phyloP scores from a whole-genome alignment of 371 early-diverging fungal species.

The Actinomucor elegans region DNA sequence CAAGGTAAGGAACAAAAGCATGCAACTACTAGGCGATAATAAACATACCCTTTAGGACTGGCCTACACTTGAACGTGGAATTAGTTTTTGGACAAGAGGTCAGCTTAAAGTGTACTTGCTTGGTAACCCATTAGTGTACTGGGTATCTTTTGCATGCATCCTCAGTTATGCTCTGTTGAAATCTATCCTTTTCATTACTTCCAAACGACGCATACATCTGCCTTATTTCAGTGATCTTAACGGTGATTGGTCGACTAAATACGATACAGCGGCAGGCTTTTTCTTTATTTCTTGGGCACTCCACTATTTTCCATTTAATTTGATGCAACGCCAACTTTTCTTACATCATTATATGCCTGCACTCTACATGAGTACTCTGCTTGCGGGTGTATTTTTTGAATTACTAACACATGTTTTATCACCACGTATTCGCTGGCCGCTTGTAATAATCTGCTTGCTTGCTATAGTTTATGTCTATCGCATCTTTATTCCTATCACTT shows the following conservation, averaged over 20 bases:
- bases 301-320: slow-evolving; percentile 96
- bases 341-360: slow-evolving; percentile 98
- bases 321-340: slow-evolving; percentile 94
- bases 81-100: slow-evolving; percentile 86
- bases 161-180: slow-evolving; percentile 62
- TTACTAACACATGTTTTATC: slow-evolving; percentile 58
- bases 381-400: slow-evolving; percentile 72
- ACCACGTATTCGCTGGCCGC: slow-evolving; percentile 23
- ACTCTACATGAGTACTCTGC: slow-evolving; percentile 78
- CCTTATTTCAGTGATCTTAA: slow-evolving; percentile 23
- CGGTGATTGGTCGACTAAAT: background rate
- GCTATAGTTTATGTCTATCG: slow-evolving; percentile 43
- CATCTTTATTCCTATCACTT: slow-evolving; percentile 79
- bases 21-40: background rate
- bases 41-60: slow-evolving; percentile 48
- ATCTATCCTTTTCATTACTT: slow-evolving; percentile 58
- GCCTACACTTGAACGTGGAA: slow-evolving; percentile 85
- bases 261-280: slow-evolving; percentile 65
- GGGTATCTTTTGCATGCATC: slow-evolving; percentile 69
- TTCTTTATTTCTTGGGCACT: slow-evolving; percentile 82
- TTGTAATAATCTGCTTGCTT: slow-evolving; percentile 33
- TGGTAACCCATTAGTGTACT: slow-evolving; percentile 96
- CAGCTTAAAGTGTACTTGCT: slow-evolving; percentile 85
- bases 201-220: slow-evolving; percentile 63
- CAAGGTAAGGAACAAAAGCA: slow-evolving; percentile 7